Percentiles rank a stretch among this genome's conserved stretches.
phyloP scores from a whole-genome alignment of 257 asterid genomes.

The Phtheirospermum japonicum region DNA sequence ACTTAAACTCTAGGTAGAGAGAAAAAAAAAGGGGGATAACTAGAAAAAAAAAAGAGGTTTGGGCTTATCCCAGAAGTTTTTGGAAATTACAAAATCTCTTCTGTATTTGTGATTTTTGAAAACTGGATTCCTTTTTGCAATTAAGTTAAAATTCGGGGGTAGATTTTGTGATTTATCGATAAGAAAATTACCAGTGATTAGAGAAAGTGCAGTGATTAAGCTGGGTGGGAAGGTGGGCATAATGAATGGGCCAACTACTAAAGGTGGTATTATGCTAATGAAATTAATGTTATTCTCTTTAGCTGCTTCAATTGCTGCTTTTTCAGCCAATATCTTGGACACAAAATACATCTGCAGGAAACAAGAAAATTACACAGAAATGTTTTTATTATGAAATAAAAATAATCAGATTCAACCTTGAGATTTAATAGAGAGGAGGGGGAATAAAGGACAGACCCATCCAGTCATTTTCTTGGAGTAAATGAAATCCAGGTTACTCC shows the following conservation, averaged over 20 bases:
- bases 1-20: too few relatives aligned
- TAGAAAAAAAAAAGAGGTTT: too few relatives aligned
- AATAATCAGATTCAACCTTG: background rate
- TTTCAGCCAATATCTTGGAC: constrained; percentile 80
- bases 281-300: constrained; percentile 58
- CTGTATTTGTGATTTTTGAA: too few relatives aligned
- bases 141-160: too few relatives aligned
- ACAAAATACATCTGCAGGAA: constrained; percentile 76
- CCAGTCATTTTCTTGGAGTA: constrained; percentile 83
- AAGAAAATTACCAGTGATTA: constrained; percentile 79
- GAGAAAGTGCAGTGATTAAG: constrained; percentile 80
- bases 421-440: too few relatives aligned
- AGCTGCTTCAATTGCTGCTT: constrained; percentile 60
- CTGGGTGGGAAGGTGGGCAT: constrained; percentile 82
- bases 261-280: constrained; percentile 73
- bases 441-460: too few relatives aligned
- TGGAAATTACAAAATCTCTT: too few relatives aligned
- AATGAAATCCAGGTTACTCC: constrained; percentile 85
- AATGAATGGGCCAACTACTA: constrained; percentile 90
- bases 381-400: background rate
- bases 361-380: background rate
- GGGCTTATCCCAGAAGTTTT: too few relatives aligned
- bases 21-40: too few relatives aligned
- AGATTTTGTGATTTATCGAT: too few relatives aligned
- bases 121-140: too few relatives aligned